Base-by-base conservation (phyloP, 179 eudicot genomes). In the Silene vulgaris region DNA sequence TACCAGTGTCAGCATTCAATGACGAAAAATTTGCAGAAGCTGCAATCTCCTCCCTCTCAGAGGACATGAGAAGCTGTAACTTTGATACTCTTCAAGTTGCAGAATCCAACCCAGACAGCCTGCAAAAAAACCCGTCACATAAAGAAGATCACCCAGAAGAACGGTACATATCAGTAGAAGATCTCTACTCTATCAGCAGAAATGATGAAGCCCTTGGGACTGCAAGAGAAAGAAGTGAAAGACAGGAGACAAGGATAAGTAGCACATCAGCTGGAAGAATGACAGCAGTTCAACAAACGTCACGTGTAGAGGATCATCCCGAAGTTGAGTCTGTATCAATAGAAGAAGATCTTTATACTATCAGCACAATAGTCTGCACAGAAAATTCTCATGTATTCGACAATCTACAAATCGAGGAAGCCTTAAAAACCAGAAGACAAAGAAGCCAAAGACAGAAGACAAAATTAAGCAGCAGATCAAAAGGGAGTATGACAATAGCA, bases 261-360 rank as follows among this genome's bases (percentile, higher is more conserved):
- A 70, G 67, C 29, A 76, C 77, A 69, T 85, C 84, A 20, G 56
- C 74, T 40, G 80, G 50, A 71, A 77, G 60, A 28, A 69, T 83
- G 68, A 84, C 77, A 62, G 74, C 75, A 77, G 80, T 79, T 73
- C 79, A 69, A 71, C 35, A 50, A 19, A 56, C 61, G 61, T 19
- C 63, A 26, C 26, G 59, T 56, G 56, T 23, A 12, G 77, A 28
- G 45, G 78, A 76, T 11, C 50, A 37, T 68, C 19, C 74, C 69
- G 32, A 26, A 9, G 50, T 11, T 30, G 65, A 73, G 30, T 32
- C 77, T 71, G 54, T 50, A 57, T 32, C 54, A 40, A 43, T 32
- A 17, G 96, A 90, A 56, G 78, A 85, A 62, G 94, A 92, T 80
- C 91, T 92, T 68, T 89, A 87, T 80, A 78, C 90, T 19, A 71